Evolutionary conservation across 208 protist genomes (phyloP), one percentile per base, ranked within the genome.

Genomic region (Entamoeba invadens): DNA sequence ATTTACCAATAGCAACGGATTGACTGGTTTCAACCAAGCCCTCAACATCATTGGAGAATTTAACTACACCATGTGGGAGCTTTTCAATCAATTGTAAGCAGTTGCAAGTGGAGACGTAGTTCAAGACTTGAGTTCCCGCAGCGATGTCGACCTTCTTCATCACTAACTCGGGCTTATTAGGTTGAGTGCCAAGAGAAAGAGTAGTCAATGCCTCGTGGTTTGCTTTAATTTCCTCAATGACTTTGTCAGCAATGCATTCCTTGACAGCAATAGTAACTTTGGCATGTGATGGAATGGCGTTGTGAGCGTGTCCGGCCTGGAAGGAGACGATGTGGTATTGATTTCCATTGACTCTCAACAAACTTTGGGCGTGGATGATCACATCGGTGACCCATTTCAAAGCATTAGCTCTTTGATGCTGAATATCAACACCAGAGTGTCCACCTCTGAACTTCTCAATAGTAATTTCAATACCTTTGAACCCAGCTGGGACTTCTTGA

Each of bases 401-500:
- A n/a, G 93, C 38, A 77, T 95, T 95, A 44, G 51, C 91, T 46
- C 93, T 35, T 45, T 68, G 35, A 46, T 93, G 2, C 10, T 93
- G 87, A 91, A 95, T 95, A 45, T 95, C 93, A 47, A 92, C 25
- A 45, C 94, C 94, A 50, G 47, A 57, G 51, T 95, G 94, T 25
- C 94, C 94, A 45, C 93, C 94, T 46, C n/a, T 46, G 50, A 87
- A 44, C 21, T 72, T 46, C 6, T 46, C 35, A 45, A 95, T 42
- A 44, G 44, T 8, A 44, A 94, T 38, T n/a, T 46, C 31, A 92
- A 51, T 45, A 31, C 45, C 42, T 25, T 10, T 50, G 10, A 47
- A 45, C 14, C 51, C 93, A 42, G 35, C 8, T 38, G 25, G 25
- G 21, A 44, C 45, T 38, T 6, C 4, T 31, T 92, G 93, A 50